Conservation (phyloP, 257 asterid genomes). For the Scutellaria baicalensis region DNA sequence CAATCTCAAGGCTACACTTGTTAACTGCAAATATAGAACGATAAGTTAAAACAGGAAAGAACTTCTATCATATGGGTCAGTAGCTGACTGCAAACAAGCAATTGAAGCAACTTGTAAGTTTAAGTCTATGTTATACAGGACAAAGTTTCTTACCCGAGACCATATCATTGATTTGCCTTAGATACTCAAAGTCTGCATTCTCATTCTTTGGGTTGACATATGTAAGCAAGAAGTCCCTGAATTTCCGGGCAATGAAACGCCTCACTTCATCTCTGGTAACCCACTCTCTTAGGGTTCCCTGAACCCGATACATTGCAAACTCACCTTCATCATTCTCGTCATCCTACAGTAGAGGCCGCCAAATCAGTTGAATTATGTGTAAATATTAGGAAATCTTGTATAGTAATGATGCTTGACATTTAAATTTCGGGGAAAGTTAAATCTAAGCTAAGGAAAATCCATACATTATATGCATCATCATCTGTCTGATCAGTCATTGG, state of each 20-base stretch:
- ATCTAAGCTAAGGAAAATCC: neutral
- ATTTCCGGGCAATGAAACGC: slow-evolving; percentile 84
- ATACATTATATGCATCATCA: slow-evolving; percentile 75
- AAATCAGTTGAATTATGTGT: neutral
- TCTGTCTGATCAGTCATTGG: slow-evolving; percentile 91
- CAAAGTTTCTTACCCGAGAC: slow-evolving; percentile 61
- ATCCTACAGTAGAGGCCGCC: slow-evolving; percentile 39
- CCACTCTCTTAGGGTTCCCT: slow-evolving; percentile 98
- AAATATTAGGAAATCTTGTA: neutral
- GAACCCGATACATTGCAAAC: slow-evolving; percentile 86
- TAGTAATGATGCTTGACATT: neutral
- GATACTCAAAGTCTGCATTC: slow-evolving; percentile 78
- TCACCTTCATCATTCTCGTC: slow-evolving; percentile 85
- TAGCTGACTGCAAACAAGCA: slow-evolving; percentile 3
- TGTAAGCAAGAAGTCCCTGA: slow-evolving; percentile 83
- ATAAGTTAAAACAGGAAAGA: slow-evolving; percentile 7
- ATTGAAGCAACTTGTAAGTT: neutral
- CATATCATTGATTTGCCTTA: slow-evolving; percentile 94
- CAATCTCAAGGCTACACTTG: slow-evolving; percentile 96
- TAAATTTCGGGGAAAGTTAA: neutral
- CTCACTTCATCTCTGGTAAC: slow-evolving; percentile 99
- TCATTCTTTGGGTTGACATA: slow-evolving; percentile 75
- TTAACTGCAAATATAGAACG: slow-evolving; percentile 53
- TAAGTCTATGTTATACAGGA: neutral
- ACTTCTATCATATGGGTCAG: neutral